Conservation (phyloP, 2,329 filamentous ascomycete species). For the Ophiostoma triangulosporum region DNA sequence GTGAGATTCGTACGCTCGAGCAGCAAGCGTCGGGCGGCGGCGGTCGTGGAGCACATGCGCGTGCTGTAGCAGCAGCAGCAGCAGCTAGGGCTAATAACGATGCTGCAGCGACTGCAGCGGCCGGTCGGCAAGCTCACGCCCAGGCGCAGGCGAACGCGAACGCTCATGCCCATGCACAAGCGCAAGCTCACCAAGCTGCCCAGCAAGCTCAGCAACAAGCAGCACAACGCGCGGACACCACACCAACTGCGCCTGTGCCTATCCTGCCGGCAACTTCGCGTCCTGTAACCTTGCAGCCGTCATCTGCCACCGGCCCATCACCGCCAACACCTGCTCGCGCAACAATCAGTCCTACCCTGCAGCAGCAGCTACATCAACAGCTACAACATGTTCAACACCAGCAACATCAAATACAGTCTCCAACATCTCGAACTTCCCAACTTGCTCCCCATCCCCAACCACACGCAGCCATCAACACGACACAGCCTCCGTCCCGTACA, state of each 20-base stretch:
- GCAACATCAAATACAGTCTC: neutral
- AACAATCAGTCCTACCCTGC: neutral
- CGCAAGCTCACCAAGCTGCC: neutral
- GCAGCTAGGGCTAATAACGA: neutral
- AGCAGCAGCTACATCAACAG: neutral
- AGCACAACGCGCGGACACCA: neutral
- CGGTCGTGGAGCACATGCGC: constrained; percentile 4
- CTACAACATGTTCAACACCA: neutral
- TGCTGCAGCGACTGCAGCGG: neutral
- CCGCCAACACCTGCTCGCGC: neutral
- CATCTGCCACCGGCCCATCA: neutral
- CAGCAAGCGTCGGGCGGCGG: constrained; percentile 18
- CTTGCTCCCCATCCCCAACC: neutral
- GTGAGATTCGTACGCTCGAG: constrained; percentile 57
- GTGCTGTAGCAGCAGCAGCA: neutral
- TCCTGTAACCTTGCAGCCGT: neutral
- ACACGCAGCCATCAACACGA: neutral
- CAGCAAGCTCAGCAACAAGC: neutral
- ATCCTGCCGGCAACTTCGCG: constrained; percentile 4
- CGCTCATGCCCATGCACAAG: neutral
- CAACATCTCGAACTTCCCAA: neutral
- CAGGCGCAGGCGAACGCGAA: neutral
- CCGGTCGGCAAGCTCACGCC: constrained; percentile 6
- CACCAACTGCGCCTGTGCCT: neutral
- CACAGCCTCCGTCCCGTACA: neutral